Percentiles rank a stretch among this genome's conserved stretches.
These are phyloP conservation scores for Pseudonectria buxi DNA, from an alignment of 2,329 filamentous ascomycete genomes.

Conservation along the genomic window DNA sequence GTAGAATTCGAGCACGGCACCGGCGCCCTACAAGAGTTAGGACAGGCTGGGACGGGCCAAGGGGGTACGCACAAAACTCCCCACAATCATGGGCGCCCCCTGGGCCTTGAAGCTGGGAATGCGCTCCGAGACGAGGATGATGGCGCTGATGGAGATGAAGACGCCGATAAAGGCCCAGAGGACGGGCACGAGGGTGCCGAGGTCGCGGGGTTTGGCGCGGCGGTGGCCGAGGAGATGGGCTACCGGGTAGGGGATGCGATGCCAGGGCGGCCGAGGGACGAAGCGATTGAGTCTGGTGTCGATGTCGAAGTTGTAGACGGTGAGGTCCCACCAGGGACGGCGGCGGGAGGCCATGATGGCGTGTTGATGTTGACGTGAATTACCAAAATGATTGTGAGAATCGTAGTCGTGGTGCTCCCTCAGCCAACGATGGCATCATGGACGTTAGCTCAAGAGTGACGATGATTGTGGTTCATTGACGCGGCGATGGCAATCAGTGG, in stretches of 20 bases:
- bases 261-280: slow-evolving; percentile 59
- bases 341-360: too few species aligned
- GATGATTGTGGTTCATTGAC: too few species aligned
- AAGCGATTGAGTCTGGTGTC: slow-evolving; percentile 69
- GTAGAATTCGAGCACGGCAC: slow-evolving; percentile 69
- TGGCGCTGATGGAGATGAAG: slow-evolving; percentile 53
- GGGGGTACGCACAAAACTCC: slow-evolving; percentile 55
- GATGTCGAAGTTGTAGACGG: slow-evolving; percentile 59
- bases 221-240: slow-evolving; percentile 64
- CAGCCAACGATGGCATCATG: too few species aligned
- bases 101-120: slow-evolving; percentile 47
- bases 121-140: slow-evolving; percentile 49
- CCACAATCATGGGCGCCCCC: slow-evolving; percentile 56
- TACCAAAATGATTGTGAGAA: too few species aligned
- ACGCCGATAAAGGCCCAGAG: slow-evolving; percentile 61
- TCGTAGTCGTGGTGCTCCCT: too few species aligned
- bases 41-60: background rate
- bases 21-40: slow-evolving; percentile 50
- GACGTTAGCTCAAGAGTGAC: too few species aligned
- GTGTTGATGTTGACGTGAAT: too few species aligned
- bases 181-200: slow-evolving; percentile 53
- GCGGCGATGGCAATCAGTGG: too few species aligned
- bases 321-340: slow-evolving; percentile 6
- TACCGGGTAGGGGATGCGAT: slow-evolving; percentile 56
- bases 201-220: slow-evolving; percentile 23